Percentiles rank a stretch among this genome's conserved stretches.
Evolutionary conservation across 2,329 filamentous ascomycete genomes (phyloP).

Genomic region (Aspergillus alliaceus): DNA sequence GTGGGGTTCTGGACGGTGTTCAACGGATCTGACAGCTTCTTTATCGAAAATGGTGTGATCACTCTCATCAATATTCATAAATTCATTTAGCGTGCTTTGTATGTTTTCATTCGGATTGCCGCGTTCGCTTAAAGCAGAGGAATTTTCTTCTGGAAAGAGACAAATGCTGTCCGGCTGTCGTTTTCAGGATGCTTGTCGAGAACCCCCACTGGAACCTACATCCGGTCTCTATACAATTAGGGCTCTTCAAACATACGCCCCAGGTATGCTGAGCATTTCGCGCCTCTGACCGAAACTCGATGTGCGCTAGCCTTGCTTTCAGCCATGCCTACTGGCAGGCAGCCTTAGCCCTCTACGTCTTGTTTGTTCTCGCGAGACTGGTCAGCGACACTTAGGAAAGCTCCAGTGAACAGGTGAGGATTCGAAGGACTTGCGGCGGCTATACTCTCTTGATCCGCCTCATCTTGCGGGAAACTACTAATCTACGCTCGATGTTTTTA

Average conservation of each 20-base stretch:
- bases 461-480: background rate
- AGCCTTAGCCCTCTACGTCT: background rate
- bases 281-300: background rate
- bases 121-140: slow-evolving; percentile 15
- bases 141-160: background rate
- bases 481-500: background rate
- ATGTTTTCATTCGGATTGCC: slow-evolving; percentile 30
- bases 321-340: background rate
- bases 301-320: background rate
- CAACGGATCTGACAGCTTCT: slow-evolving; percentile 38
- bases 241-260: background rate
- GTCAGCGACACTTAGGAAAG: background rate
- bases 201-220: background rate
- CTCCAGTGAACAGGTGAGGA: background rate
- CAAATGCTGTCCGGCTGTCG: background rate
- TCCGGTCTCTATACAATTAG: background rate
- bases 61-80: slow-evolving; percentile 37
- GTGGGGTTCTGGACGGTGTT: slow-evolving; percentile 39
- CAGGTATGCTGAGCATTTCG: background rate
- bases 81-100: slow-evolving; percentile 39
- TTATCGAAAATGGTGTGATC: slow-evolving; percentile 34
- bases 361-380: background rate
- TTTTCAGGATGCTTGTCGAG: background rate
- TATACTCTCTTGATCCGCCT: background rate
- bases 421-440: background rate